phyloP scores from a whole-genome alignment of 768 basidiomycete species.

The Hemileccinum rubropunctum region DNA sequence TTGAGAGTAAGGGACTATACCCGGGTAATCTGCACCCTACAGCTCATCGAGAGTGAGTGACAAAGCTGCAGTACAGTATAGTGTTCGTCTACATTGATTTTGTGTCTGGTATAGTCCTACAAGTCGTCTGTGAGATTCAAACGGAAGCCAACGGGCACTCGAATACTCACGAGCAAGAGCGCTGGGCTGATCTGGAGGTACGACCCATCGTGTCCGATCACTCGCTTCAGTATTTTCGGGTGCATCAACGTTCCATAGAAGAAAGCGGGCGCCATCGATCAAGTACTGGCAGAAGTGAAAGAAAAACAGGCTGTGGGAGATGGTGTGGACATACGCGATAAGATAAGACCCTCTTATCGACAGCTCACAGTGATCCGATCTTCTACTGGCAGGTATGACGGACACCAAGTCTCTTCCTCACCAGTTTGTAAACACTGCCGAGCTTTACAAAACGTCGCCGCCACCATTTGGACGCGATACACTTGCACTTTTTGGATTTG shows the following conservation, averaged over 20 bases:
- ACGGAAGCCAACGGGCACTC: constrained; percentile 18
- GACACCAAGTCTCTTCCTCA: not conserved
- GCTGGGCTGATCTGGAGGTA: constrained; percentile 72
- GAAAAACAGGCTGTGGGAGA: not conserved
- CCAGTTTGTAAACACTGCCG: not conserved
- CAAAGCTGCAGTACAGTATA: not conserved
- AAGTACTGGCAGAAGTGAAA: not conserved
- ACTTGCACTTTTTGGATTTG: constrained; percentile 53
- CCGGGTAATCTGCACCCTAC: constrained; percentile 79
- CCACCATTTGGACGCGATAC: constrained; percentile 56
- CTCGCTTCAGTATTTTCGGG: constrained; percentile 74
- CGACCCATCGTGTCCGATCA: constrained; percentile 66
- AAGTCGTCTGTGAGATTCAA: not conserved
- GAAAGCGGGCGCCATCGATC: constrained; percentile 51
- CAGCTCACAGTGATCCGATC: no score
- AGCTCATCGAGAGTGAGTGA: constrained; percentile 7
- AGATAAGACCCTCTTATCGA: not conserved
- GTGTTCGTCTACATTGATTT: constrained; percentile 52
- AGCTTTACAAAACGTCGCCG: constrained; percentile 26
- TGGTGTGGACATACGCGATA: not conserved
- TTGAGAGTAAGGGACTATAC: constrained; percentile 59
- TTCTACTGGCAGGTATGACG: constrained; percentile 6
- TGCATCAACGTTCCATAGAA: constrained; percentile 93
- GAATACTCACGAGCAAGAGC: constrained; percentile 65
- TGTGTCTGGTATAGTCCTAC: constrained; percentile 80